A percentile compares a stretch with the other conserved stretches of the same genome.
phyloP scores from a whole-genome alignment of 306 rosid genomes.

The Vigna hirtella region DNA sequence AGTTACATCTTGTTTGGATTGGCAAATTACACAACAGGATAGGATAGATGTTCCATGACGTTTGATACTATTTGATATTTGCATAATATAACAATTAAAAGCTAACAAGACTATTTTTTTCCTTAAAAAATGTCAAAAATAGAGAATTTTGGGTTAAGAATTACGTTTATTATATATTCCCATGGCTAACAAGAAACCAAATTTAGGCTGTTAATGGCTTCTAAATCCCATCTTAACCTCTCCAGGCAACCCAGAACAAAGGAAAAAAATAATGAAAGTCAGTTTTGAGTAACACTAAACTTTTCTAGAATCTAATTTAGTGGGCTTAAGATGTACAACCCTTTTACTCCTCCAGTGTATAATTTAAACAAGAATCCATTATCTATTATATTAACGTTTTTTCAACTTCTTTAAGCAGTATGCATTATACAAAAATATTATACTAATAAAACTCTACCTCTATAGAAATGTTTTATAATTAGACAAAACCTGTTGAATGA shows the following conservation, averaged over 20 bases:
- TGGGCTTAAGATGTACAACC: neutral
- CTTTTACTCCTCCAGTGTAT: neutral
- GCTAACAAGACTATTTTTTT: neutral
- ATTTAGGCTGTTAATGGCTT: conserved; percentile 14
- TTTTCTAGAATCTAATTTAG: conserved; percentile 29
- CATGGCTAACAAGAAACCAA: neutral
- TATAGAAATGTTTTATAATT: conserved; percentile 20
- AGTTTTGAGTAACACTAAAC: conserved; percentile 12
- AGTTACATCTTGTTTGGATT: conserved; percentile 22
- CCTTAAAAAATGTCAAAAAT: neutral
- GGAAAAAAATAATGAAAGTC: conserved; percentile 23
- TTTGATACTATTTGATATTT: conserved; percentile 8
- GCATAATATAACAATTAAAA: neutral
- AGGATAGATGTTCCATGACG: neutral
- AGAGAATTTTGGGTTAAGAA: conserved; percentile 24
- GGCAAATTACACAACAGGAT: conserved; percentile 3
- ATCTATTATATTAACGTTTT: neutral
- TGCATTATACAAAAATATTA: conserved; percentile 3
- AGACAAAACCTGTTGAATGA: conserved; percentile 73
- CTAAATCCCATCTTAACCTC: conserved; percentile 7
- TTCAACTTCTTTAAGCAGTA: conserved; percentile 18
- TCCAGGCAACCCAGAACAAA: neutral
- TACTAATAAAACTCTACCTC: neutral
- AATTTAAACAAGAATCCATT: neutral
- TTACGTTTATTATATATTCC: conserved; percentile 22